Percentiles rank a stretch among this genome's conserved stretches.
Evolutionary conservation across 345 rosid species (phyloP).

Genomic region (Eucalyptus marginata): DNA sequence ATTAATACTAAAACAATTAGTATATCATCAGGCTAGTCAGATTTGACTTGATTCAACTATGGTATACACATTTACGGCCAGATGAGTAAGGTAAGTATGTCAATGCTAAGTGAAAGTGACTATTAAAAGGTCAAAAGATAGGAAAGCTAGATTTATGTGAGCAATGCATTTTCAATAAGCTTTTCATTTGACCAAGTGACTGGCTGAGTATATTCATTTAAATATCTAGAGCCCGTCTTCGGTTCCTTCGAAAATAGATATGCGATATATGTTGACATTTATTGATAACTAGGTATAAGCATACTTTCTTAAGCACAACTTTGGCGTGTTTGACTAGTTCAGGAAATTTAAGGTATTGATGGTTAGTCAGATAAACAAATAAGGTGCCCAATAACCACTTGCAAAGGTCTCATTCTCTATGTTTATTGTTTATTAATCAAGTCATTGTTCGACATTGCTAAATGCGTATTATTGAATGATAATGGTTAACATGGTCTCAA

Average conservation of each 20-base stretch:
- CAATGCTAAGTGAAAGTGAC: too few species aligned
- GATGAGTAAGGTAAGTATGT: too few species aligned
- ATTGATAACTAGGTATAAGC: not conserved
- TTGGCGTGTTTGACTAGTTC: not conserved
- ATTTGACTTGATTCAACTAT: too few species aligned
- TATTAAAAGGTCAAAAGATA: too few species aligned
- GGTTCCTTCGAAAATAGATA: not conserved
- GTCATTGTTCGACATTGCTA: not conserved
- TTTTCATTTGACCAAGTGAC: not conserved
- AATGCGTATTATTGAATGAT: not conserved
- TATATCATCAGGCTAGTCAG: too few species aligned
- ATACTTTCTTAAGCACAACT: not conserved
- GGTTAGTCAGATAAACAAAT: not conserved
- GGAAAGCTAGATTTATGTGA: not conserved
- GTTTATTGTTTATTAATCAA: not conserved
- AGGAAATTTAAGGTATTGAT: too few species aligned
- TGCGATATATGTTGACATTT: not conserved
- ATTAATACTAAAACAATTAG: too few species aligned
- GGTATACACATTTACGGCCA: too few species aligned
- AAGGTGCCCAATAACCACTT: not conserved
- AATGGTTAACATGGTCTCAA: not conserved
- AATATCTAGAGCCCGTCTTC: fast-evolving
- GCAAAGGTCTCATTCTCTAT: not conserved
- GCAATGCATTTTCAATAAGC: not conserved
- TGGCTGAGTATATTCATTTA: not conserved